A percentile compares a stretch with the other conserved stretches of the same genome.
phyloP scores from a whole-genome alignment of 164 flowering plant genomes.

The Hamamelis virginiana region DNA sequence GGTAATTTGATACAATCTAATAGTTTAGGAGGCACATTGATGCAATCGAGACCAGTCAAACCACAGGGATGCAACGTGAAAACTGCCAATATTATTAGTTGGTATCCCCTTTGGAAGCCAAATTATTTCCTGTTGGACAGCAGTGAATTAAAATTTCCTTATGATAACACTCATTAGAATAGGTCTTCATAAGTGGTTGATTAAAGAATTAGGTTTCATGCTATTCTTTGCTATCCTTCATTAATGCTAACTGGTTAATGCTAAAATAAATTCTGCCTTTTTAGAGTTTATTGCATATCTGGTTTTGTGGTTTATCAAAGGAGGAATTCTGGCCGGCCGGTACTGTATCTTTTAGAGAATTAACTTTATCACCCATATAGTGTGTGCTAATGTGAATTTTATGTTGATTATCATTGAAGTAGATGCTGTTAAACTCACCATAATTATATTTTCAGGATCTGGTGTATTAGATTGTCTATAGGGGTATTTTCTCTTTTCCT shows the following conservation, averaged over 20 bases:
- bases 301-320: neutral
- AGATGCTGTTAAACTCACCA: neutral
- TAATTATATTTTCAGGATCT: neutral
- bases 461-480: neutral
- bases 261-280: no score
- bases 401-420: neutral
- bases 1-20: no score
- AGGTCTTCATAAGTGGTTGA: neutral
- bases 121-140: neutral
- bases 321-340: neutral
- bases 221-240: neutral
- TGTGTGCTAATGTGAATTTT: neutral
- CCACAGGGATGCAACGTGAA: neutral
- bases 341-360: neutral
- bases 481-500: neutral
- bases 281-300: neutral
- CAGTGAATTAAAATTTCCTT: neutral
- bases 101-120: neutral
- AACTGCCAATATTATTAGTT: neutral
- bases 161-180: no score
- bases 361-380: neutral
- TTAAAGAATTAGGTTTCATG: neutral
- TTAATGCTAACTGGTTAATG: neutral
- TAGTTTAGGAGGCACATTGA: no score
- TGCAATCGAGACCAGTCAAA: no score